Percentiles rank a stretch among this genome's conserved stretches.
These are phyloP conservation scores for Solanum medicagineum DNA, from an alignment of 257 asterid species.

Conservation along the genomic window DNA sequence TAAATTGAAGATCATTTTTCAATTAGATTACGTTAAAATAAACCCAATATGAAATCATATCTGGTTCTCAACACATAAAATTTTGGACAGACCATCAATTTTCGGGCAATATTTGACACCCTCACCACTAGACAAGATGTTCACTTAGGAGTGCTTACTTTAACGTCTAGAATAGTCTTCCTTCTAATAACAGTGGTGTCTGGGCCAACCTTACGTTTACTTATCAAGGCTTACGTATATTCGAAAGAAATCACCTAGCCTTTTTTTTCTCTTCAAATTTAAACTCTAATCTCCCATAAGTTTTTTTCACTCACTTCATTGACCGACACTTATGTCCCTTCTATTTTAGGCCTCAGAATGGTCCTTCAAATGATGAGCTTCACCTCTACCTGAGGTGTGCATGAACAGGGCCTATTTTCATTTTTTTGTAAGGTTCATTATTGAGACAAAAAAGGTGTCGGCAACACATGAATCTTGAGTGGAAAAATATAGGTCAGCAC, in stretches of 20 bases:
- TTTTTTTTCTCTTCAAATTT: neutral
- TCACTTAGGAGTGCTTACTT: no score
- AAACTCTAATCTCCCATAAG: neutral
- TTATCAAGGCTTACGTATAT: neutral
- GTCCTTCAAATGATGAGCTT: neutral
- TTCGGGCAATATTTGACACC: no score
- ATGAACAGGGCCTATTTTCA: neutral
- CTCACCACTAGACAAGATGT: no score
- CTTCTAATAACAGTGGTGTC: no score
- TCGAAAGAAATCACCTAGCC: neutral
- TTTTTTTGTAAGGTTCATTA: neutral
- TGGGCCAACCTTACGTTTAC: no score
- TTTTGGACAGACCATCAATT: no score
- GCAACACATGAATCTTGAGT: constrained; percentile 13
- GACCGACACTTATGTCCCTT: neutral
- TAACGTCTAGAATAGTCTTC: no score
- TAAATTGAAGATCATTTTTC: no score
- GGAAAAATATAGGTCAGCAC: neutral
- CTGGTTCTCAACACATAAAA: no score
- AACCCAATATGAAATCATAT: no score
- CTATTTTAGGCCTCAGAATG: neutral
- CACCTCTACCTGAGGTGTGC: neutral
- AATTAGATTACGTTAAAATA: no score
- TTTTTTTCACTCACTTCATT: neutral
- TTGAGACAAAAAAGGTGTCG: constrained; percentile 30